phyloP scores from a whole-genome alignment of 2,329 filamentous ascomycete genomes.

The Trichoderma asperellum region DNA sequence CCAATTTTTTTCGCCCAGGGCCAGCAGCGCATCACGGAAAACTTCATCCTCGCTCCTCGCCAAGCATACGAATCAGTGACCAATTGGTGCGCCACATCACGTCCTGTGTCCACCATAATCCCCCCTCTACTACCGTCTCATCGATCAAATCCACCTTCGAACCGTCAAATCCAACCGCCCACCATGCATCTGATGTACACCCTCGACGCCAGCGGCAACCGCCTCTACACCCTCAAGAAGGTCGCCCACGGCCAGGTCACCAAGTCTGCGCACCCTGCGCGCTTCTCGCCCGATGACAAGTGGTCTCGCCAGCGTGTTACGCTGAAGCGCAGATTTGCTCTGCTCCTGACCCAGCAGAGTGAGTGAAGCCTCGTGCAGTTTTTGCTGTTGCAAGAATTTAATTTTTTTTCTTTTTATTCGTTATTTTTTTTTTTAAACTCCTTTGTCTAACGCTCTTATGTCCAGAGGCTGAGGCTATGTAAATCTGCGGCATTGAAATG shows the following conservation, averaged over 20 bases:
- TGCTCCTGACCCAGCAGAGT: slow-evolving; percentile 81
- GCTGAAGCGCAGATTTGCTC: slow-evolving; percentile 88
- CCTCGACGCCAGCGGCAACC: slow-evolving; percentile 78
- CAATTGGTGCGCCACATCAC: slow-evolving; percentile 7
- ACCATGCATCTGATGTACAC: slow-evolving; percentile 78
- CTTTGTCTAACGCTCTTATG: slow-evolving; percentile 1
- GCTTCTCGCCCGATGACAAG: slow-evolving; percentile 98
- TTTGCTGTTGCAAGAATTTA: background rate
- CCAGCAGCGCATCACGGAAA: slow-evolving; percentile 27
- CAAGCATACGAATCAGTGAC: background rate
- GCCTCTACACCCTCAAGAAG: slow-evolving; percentile 95
- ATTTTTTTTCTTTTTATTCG: too few relatives aligned
- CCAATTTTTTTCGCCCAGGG: slow-evolving; percentile 22
- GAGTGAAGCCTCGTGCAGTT: slow-evolving; percentile 35
- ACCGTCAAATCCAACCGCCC: slow-evolving; percentile 22
- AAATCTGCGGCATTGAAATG: background rate
- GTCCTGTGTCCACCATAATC: background rate
- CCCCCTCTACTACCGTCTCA: background rate
- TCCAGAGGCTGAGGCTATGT: slow-evolving; percentile 27
- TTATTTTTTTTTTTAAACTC: background rate
- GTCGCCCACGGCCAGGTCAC: slow-evolving; percentile 81
- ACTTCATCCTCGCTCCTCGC: slow-evolving; percentile 28
- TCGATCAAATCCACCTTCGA: background rate
- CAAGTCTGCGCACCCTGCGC: slow-evolving; percentile 92
- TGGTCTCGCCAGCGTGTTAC: slow-evolving; percentile 96